phyloP scores from a whole-genome alignment of 176 grass and related monocot genomes.

The Zoysia pacifica region DNA sequence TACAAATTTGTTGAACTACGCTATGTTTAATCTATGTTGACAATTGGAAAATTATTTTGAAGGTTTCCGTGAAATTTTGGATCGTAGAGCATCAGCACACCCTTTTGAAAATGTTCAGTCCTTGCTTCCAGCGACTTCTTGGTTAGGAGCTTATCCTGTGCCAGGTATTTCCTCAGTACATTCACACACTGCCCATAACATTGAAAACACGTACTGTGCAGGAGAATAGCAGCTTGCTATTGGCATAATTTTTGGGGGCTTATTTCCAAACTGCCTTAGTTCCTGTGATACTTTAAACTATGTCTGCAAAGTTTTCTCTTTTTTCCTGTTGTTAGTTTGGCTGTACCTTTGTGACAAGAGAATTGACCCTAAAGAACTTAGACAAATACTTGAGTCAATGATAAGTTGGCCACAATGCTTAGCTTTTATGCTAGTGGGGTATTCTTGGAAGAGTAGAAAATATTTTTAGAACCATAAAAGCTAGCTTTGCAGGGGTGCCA shows the following conservation, averaged over 20 bases:
- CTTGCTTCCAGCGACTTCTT: conserved; percentile 82
- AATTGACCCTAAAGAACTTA: not conserved
- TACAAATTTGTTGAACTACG: not conserved
- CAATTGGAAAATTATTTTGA: conserved; percentile 41
- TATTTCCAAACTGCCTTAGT: not conserved
- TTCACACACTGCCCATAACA: not conserved
- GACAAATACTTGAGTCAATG: not conserved
- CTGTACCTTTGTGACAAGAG: not conserved
- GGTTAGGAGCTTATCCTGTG: conserved; percentile 71
- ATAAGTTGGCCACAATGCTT: not conserved
- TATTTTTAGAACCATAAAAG: too few species aligned
- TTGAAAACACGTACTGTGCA: not conserved
- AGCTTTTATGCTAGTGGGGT: not conserved
- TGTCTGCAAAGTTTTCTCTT: not conserved
- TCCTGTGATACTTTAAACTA: not conserved
- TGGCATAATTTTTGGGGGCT: not conserved
- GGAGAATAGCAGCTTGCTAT: not conserved
- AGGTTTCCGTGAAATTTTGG: conserved; percentile 90
- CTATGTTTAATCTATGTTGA: conserved; percentile 28
- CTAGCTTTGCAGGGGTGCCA: not conserved
- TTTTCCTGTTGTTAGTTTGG: not conserved
- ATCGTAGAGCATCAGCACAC: conserved; percentile 75
- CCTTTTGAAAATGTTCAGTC: conserved; percentile 95
- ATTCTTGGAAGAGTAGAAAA: not conserved
- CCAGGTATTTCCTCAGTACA: conserved; percentile 50